Base-by-base conservation (phyloP, 768 basidiomycete genomes). In the Boletus sp. region DNA sequence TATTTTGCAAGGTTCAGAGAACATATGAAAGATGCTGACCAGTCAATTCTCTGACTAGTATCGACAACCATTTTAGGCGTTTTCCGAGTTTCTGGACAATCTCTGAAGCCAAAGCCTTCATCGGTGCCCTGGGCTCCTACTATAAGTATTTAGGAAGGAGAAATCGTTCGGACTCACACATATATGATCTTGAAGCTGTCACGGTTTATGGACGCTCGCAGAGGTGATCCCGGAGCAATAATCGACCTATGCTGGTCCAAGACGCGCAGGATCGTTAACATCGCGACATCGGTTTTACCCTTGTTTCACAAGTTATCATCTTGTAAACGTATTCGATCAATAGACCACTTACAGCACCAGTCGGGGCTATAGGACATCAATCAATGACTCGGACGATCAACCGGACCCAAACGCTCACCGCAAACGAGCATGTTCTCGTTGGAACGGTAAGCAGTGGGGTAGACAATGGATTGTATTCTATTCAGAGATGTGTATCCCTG, bases 221-320 rank as follows among this genome's bases (percentile, higher is more conserved):
- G 64, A 44, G 67, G 73, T 9, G 55, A 64, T 36, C 66, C 69
- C 5, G 63, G 55, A 28, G 67, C 54, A 29, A 67, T 60, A 12
- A 75, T 67, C 8, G 66, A 67, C 45, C 80, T 70, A 69, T 96
- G 82, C 64, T 94, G 92, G 47, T 85, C 77, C 46, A 98, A 75
- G 30, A 95, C 90, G 32, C 94, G 90, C 47, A 99, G 82, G 58
- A 99, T 89, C 4, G 92, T 82, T 66, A 99, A 79, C 85, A 98
- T 90, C 0, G 97, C 97, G 1, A 99, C 89, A 72, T 99, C 97
- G 0, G 97, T 99, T 92, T 99, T 99, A 73, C 97, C 97, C 94
- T 95, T 63, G 33, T 39, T 24, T 36, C 52, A 6, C 33, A 29
- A 44, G 37, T 63, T 29, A 67, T 56, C 17, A 28, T 35, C 32